These are phyloP conservation scores for Cryptococcus sp. DNA, from an alignment of 1,284 basidiomycete species.

Conservation along the genomic window DNA sequence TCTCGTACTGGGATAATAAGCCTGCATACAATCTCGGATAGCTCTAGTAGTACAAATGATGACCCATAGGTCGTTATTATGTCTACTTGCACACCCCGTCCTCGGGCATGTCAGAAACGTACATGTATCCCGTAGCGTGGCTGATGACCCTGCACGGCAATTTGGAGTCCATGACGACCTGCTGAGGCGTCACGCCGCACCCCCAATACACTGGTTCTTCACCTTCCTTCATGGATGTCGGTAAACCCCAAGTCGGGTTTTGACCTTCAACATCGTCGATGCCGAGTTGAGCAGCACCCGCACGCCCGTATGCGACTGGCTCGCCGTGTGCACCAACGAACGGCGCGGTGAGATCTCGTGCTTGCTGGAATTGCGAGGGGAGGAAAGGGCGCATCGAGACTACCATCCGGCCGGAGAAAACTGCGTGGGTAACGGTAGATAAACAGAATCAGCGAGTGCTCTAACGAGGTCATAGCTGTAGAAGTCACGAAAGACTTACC, in stretches of 20 bases:
- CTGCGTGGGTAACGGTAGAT: neutral
- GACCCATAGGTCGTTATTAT: too few relatives aligned
- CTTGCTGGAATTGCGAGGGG: neutral
- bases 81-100: neutral
- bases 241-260: neutral
- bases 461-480: neutral
- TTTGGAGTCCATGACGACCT: slow-evolving; percentile 1
- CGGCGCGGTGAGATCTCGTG: neutral
- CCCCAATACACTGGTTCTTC: slow-evolving; percentile 1
- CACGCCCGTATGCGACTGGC: neutral
- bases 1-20: too few relatives aligned
- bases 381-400: neutral
- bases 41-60: too few relatives aligned
- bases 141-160: slow-evolving; percentile 1
- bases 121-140: neutral
- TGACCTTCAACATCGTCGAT: neutral
- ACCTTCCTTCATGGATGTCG: neutral
- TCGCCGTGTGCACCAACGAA: neutral
- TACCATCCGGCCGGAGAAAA: neutral
- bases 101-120: neutral
- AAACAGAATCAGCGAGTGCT: neutral
- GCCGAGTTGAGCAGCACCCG: neutral
- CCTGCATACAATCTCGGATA: too few relatives aligned
- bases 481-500: neutral
- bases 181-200: neutral